phyloP scores from a whole-genome alignment of 306 rosid species.

The Acmispon strigosus region DNA sequence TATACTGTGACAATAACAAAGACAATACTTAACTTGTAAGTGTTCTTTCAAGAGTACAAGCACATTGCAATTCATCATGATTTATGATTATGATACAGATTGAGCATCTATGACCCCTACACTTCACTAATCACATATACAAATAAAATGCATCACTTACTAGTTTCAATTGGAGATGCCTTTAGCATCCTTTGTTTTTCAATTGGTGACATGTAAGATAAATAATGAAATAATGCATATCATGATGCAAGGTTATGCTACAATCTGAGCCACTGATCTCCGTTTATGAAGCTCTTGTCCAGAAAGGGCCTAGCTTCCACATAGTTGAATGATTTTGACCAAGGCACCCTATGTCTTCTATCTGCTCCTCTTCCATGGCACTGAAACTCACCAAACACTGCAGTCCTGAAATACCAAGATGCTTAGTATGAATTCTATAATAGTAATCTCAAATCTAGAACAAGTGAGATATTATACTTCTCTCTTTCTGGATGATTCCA shows the following conservation, averaged over 20 bases:
- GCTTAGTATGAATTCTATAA: background rate
- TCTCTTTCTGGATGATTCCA: slow-evolving; percentile 71
- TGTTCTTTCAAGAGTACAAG: background rate
- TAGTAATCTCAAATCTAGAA: background rate
- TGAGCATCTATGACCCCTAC: background rate
- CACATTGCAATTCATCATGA: background rate
- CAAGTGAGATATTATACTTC: slow-evolving; percentile 26
- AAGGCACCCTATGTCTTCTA: slow-evolving; percentile 45
- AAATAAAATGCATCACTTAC: background rate
- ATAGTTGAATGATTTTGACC: slow-evolving; percentile 58
- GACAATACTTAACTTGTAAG: background rate
- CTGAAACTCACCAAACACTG: slow-evolving; percentile 59
- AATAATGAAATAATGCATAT: background rate
- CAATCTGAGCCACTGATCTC: slow-evolving; percentile 74
- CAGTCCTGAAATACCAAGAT: slow-evolving; percentile 52
- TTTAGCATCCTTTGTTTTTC: background rate
- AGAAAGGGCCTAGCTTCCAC: slow-evolving; percentile 55
- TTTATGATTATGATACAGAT: slow-evolving; percentile 1
- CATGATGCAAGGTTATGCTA: slow-evolving; percentile 4
- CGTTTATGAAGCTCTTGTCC: slow-evolving; percentile 50
- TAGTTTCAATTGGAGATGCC: background rate
- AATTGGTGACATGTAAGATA: background rate
- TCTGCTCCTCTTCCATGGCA: slow-evolving; percentile 72
- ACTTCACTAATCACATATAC: background rate
- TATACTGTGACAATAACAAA: background rate